Percentiles rank a stretch among this genome's conserved stretches.
phyloP scores from a whole-genome alignment of 148 eudicot genomes.

The Silene latifolia region DNA sequence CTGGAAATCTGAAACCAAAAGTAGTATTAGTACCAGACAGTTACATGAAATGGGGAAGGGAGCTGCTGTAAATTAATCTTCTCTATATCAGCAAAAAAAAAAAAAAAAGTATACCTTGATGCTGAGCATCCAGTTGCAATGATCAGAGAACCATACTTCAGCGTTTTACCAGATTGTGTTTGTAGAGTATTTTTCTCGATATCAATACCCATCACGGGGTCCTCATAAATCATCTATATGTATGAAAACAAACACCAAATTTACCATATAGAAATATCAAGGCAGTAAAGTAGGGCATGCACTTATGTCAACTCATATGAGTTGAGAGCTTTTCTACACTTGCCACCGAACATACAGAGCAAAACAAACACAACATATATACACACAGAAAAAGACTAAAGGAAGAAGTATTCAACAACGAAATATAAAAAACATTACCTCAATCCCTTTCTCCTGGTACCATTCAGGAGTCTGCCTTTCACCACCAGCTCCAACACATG shows the following conservation, averaged over 20 bases:
- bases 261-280: neutral
- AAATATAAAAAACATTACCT: conserved; percentile 45
- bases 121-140: conserved; percentile 95
- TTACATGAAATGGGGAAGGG: neutral
- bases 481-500: conserved; percentile 98
- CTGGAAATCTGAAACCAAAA: conserved; percentile 66
- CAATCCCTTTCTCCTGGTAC: conserved; percentile 96
- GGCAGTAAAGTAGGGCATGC: neutral
- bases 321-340: neutral
- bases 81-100: neutral
- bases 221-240: conserved; percentile 74
- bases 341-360: neutral
- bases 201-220: conserved; percentile 68
- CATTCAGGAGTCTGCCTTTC: conserved; percentile 99
- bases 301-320: neutral
- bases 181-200: conserved; percentile 74
- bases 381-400: neutral
- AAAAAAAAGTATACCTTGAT: conserved; percentile 54
- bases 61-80: neutral
- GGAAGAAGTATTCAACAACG: neutral
- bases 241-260: conserved; percentile 9
- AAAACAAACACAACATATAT: neutral
- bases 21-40: conserved; percentile 5
- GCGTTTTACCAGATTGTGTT: conserved; percentile 82
- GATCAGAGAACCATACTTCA: conserved; percentile 87